phyloP scores from a whole-genome alignment of 768 basidiomycete genomes.

The Phylloporus scabripes region DNA sequence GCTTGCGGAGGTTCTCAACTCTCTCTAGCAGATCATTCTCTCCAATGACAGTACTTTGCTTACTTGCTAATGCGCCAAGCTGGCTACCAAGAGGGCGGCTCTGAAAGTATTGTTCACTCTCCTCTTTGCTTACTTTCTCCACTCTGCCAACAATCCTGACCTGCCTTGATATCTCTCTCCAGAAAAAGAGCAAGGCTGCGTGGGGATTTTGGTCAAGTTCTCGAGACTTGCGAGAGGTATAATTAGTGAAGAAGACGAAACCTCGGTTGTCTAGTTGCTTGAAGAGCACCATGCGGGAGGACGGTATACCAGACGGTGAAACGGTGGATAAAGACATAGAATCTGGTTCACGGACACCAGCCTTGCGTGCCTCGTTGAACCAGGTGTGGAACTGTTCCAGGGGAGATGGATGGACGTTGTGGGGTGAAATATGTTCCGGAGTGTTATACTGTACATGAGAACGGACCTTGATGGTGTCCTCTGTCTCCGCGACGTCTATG shows the following conservation, averaged over 20 bases:
- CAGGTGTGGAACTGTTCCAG: slow-evolving; percentile 82
- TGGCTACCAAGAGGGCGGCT: slow-evolving; percentile 78
- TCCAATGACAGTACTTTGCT: slow-evolving; percentile 73
- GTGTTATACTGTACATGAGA: slow-evolving; percentile 75
- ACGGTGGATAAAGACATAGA: slow-evolving; percentile 79
- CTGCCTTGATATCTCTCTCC: slow-evolving; percentile 76
- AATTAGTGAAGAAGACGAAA: slow-evolving; percentile 97
- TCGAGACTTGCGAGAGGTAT: slow-evolving; percentile 83
- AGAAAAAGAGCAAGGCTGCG: slow-evolving; percentile 85
- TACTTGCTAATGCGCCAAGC: slow-evolving; percentile 91
- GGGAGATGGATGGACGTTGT: slow-evolving; percentile 59
- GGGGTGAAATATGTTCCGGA: slow-evolving; percentile 57
- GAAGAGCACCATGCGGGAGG: slow-evolving; percentile 84
- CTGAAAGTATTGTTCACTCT: slow-evolving; percentile 80
- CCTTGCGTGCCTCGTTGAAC: slow-evolving; percentile 64
- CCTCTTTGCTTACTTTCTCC: slow-evolving; percentile 66
- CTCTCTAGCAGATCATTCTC: slow-evolving; percentile 66
- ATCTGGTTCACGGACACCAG: slow-evolving; percentile 81
- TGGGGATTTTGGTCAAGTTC: slow-evolving; percentile 76
- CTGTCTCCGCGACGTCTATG: slow-evolving; percentile 37
- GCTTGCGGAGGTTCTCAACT: slow-evolving; percentile 51
- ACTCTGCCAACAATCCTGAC: slow-evolving; percentile 83
- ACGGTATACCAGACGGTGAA: slow-evolving; percentile 69
- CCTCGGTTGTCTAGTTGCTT: slow-evolving; percentile 85
- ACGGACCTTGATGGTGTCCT: slow-evolving; percentile 60